Evolutionary conservation across 2,329 filamentous ascomycete species (phyloP), one percentile per base, ranked within the genome.

Genomic region (Achaetomium macrosporum): DNA sequence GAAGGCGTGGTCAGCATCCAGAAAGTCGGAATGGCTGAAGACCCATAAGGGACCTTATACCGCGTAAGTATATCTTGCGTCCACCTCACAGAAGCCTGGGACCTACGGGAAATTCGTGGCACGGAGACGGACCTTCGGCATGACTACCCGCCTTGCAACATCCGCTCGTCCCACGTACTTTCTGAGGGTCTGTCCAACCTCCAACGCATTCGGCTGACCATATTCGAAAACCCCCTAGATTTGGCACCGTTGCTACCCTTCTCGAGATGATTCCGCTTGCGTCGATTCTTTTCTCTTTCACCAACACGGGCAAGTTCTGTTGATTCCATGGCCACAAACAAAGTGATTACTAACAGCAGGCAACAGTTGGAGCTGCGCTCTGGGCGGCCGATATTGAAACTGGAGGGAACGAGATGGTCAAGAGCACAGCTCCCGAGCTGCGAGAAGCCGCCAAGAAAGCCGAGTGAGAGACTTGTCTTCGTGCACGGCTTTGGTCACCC

Each of bases 311-410:
- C 81, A 72, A 64, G 70, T 59, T 10, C 15, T 37, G 11, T 11
- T 12, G 13, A n/a, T n/a, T 16, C 12, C 3, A 1, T 10, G 1
- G 10, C 19, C 5, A 17, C 48, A 19, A 42, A 9, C 17, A n/a
- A 11, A 17, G 30, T 8, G 19, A 20, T 15, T 17, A 20, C 25
- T 45, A 30, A 42, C 31, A n/a, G 16, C 25, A 10, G 13, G 17
- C 13, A 30, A 47, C 11, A 84, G 90, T 95, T 54, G 92, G 90
- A 8, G 92, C 91, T 50, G 92, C 92, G 8, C 73, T 97, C n/a
- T 96, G 90, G 90, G 91, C 92, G 39, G 88, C 89, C 16, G 90
- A 95, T 68, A 81, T 95, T 54, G 90, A 95, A 68, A 67, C 70
- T 29, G 75, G 76, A 61, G 71, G 73, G 51, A 74, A 69, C 10